These are phyloP conservation scores for Friedmanniomyces simplex DNA, from an alignment of 495 filamentous ascomycete species.

Conservation along the genomic window DNA sequence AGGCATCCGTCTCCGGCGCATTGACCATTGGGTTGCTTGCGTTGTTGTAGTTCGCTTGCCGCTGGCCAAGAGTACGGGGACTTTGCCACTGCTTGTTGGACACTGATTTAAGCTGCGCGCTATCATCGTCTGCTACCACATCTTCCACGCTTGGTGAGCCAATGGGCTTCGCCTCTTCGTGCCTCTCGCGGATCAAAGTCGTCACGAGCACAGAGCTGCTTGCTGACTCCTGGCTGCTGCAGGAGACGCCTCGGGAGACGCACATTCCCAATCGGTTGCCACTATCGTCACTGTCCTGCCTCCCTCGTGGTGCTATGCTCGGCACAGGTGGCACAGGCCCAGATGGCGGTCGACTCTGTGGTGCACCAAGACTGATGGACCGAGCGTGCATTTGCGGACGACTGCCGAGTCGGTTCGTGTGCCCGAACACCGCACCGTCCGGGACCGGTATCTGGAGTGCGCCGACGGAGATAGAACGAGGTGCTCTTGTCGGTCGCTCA, in stretches of 20 bases:
- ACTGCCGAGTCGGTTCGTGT: background rate
- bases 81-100: constrained; percentile 13
- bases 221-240: constrained; percentile 19
- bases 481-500: background rate
- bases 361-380: constrained; percentile 19
- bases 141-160: constrained; percentile 9
- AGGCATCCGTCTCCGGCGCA: background rate
- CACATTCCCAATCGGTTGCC: constrained; percentile 6
- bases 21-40: background rate
- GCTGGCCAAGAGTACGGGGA: background rate
- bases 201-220: constrained; percentile 19
- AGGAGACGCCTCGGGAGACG: constrained; percentile 7
- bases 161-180: background rate
- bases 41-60: background rate
- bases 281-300: constrained; percentile 1
- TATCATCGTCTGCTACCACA: constrained; percentile 10
- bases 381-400: constrained; percentile 15
- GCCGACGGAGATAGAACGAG: constrained; percentile 12
- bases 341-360: constrained; percentile 11
- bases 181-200: constrained; percentile 5
- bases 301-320: background rate
- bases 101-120: constrained; percentile 8
- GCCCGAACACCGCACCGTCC: background rate
- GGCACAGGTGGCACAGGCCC: constrained; percentile 23
- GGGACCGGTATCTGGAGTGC: constrained; percentile 6